These are phyloP conservation scores for Allium cepa DNA, from an alignment of 106 monocot genomes.

Conservation along the genomic window DNA sequence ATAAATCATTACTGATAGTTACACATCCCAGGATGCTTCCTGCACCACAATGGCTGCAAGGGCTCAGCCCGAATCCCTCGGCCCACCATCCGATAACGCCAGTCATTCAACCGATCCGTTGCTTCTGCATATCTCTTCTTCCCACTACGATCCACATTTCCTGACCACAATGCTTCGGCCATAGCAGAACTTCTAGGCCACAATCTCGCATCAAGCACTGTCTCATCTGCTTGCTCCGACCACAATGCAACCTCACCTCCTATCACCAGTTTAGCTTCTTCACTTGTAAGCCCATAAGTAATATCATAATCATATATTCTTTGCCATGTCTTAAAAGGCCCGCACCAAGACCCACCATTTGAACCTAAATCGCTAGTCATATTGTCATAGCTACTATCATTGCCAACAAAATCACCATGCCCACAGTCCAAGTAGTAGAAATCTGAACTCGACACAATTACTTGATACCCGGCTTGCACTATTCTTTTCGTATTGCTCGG, in stretches of 20 bases:
- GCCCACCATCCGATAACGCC: conserved; percentile 75
- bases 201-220: conserved; percentile 65
- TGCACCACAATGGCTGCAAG: conserved; percentile 86
- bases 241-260: conserved; percentile 94
- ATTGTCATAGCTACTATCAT: conserved; percentile 68
- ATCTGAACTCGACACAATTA: conserved; percentile 78
- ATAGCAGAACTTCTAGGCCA: conserved; percentile 84
- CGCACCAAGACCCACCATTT: conserved; percentile 76
- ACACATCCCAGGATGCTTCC: conserved; percentile 62
- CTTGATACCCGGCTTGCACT: conserved; percentile 58
- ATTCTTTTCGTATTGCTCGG: conserved; percentile 63
- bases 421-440: conserved; percentile 98
- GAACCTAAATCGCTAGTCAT: conserved; percentile 31
- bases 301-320: conserved; percentile 23
- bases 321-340: conserved; percentile 25
- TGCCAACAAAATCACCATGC: conserved; percentile 70
- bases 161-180: conserved; percentile 83
- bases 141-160: conserved; percentile 46
- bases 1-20: conserved; percentile 11
- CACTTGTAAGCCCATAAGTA: conserved; percentile 11
- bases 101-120: conserved; percentile 72
- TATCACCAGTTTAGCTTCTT: conserved; percentile 55
- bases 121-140: conserved; percentile 67
- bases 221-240: conserved; percentile 78
- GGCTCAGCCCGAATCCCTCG: conserved; percentile 79